A percentile compares a stretch with the other conserved stretches of the same genome.
Conservation (phyloP, 1,284 basidiomycete genomes). For the Sutorius eximius region DNA sequence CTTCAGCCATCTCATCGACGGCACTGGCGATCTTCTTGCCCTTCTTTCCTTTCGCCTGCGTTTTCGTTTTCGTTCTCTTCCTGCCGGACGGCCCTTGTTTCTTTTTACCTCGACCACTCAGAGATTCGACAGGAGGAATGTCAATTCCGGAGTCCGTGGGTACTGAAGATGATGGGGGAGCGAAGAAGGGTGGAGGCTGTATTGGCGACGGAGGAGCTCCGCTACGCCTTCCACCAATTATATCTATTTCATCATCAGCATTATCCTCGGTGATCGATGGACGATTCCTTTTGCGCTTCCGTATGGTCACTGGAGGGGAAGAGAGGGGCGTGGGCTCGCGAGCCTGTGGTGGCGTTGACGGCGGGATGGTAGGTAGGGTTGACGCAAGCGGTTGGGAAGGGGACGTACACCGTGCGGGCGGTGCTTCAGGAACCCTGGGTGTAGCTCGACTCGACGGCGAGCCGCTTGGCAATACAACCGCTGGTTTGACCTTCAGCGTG, state of each 20-base stretch:
- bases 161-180: constrained; percentile 28
- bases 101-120: constrained; percentile 14
- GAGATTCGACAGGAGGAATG: constrained; percentile 11
- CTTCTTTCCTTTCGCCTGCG: constrained; percentile 23
- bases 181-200: constrained; percentile 31
- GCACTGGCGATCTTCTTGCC: constrained; percentile 4
- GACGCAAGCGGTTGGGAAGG: constrained; percentile 18
- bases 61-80: constrained; percentile 13
- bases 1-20: constrained; percentile 3
- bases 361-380: constrained; percentile 29
- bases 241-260: constrained; percentile 20
- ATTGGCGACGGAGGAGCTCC: constrained; percentile 1
- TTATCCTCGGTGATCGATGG: constrained; percentile 12
- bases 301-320: constrained; percentile 20
- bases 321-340: constrained; percentile 23
- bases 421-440: background rate
- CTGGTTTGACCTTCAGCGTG: constrained; percentile 20
- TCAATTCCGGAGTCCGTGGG: constrained; percentile 27
- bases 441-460: constrained; percentile 6
- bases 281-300: constrained; percentile 29
- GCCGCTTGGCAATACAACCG: background rate
- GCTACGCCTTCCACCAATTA: background rate
- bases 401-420: background rate
- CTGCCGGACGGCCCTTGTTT: constrained; percentile 9
- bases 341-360: constrained; percentile 27